Percentiles rank a stretch among this genome's conserved stretches.
These are phyloP conservation scores for Cystobasidium tubakii DNA, from an alignment of 768 basidiomycete genomes.

Conservation along the genomic window DNA sequence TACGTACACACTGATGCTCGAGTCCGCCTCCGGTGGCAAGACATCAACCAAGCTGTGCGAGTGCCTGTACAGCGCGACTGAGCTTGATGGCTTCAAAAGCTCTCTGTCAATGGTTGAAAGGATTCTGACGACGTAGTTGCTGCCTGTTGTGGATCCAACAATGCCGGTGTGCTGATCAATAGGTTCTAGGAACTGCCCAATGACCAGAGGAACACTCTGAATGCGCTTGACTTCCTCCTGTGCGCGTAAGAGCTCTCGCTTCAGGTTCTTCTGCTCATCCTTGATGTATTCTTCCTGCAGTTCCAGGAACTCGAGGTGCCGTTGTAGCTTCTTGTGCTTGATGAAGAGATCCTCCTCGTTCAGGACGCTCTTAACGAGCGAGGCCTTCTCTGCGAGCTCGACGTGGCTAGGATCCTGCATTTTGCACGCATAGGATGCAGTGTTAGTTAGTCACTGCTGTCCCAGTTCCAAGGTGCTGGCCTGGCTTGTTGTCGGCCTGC, in stretches of 20 bases:
- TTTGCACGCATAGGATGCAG: neutral
- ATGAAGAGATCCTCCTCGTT: slow-evolving; percentile 77
- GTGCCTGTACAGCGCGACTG: slow-evolving; percentile 96
- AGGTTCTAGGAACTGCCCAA: slow-evolving; percentile 97
- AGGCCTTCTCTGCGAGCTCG: slow-evolving; percentile 34
- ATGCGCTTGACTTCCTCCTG: slow-evolving; percentile 99
- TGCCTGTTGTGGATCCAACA: slow-evolving; percentile 94
- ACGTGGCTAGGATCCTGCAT: neutral
- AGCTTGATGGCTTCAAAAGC: slow-evolving; percentile 90
- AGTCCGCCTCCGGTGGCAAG: slow-evolving; percentile 95
- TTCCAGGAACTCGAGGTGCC: slow-evolving; percentile 86
- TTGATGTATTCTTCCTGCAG: slow-evolving; percentile 93
- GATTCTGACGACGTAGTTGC: slow-evolving; percentile 96
- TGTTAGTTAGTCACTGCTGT: neutral
- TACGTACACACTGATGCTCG: slow-evolving; percentile 73
- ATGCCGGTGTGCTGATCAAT: slow-evolving; percentile 97
- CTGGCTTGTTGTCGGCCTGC: too few species aligned
- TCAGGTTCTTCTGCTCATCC: slow-evolving; percentile 95
- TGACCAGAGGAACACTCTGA: slow-evolving; percentile 95
- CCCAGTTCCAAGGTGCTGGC: too few species aligned
- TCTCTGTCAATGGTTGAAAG: slow-evolving; percentile 94
- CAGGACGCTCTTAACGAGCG: slow-evolving; percentile 11
- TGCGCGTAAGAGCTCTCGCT: slow-evolving; percentile 93
- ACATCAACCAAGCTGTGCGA: slow-evolving; percentile 98
- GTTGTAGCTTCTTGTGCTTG: slow-evolving; percentile 92